phyloP scores from a whole-genome alignment of 768 basidiomycete species.

The Boletus barrowsii region DNA sequence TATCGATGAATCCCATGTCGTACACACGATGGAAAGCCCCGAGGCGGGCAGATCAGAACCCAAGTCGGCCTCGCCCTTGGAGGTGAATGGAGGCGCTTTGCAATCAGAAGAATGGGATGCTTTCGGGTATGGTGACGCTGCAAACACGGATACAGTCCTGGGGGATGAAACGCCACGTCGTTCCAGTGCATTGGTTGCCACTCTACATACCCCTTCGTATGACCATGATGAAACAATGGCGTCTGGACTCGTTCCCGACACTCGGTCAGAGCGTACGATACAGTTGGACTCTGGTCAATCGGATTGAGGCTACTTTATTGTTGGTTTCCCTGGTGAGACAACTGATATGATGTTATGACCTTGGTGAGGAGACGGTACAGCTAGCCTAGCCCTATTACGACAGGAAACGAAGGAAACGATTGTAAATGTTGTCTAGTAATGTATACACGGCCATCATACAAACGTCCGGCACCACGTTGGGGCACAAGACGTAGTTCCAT shows the following conservation, averaged over 20 bases:
- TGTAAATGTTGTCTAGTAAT: background rate
- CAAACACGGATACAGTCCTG: slow-evolving; percentile 29
- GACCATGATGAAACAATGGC: slow-evolving; percentile 22
- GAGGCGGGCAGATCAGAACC: slow-evolving; percentile 18
- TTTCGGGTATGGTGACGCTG: slow-evolving; percentile 40
- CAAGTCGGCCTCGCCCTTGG: slow-evolving; percentile 24
- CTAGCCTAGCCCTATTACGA: background rate
- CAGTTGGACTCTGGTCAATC: slow-evolving; percentile 19
- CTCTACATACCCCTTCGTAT: slow-evolving; percentile 22
- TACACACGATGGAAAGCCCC: slow-evolving; percentile 27
- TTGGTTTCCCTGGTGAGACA: slow-evolving; percentile 5
- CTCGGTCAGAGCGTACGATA: slow-evolving; percentile 28
- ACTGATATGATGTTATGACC: slow-evolving; percentile 12
- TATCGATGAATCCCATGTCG: slow-evolving; percentile 59
- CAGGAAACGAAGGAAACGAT: background rate
- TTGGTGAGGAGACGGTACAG: background rate
- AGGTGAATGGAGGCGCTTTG: slow-evolving; percentile 26
- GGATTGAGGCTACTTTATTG: slow-evolving; percentile 12
- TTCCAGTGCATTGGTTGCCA: slow-evolving; percentile 29
- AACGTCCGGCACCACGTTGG: background rate
- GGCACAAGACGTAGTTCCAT: background rate
- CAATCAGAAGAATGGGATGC: slow-evolving; percentile 36
- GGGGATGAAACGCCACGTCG: slow-evolving; percentile 48
- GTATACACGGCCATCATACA: background rate
- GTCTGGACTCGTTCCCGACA: slow-evolving; percentile 15